These are phyloP conservation scores for Metschnikowia proteae DNA, from an alignment of 805 yeast species.

Conservation along the genomic window DNA sequence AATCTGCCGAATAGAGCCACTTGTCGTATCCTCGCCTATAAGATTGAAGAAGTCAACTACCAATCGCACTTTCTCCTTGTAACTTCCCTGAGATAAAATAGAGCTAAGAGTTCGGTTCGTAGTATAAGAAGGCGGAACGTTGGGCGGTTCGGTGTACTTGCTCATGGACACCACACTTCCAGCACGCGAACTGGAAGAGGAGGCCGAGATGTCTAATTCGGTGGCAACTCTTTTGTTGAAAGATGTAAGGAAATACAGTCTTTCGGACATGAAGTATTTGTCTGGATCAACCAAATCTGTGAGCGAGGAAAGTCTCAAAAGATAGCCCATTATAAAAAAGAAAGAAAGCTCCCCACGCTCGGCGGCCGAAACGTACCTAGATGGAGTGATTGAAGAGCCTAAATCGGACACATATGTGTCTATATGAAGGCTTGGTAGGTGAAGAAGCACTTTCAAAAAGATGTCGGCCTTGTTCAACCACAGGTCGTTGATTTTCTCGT, in stretches of 20 bases:
- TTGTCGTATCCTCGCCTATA: constrained; percentile 2
- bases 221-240: constrained; percentile 13
- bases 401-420: constrained; percentile 9
- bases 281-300: constrained; percentile 9
- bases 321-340: constrained; percentile 12
- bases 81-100: constrained; percentile 15
- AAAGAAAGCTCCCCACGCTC: constrained; percentile 18
- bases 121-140: background rate
- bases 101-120: constrained; percentile 9
- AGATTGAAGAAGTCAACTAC: constrained; percentile 13
- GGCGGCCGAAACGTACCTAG: constrained; percentile 5
- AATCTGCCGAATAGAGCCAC: constrained; percentile 11
- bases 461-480: constrained; percentile 12
- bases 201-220: constrained; percentile 16
- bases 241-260: constrained; percentile 10
- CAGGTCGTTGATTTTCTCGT: constrained; percentile 7
- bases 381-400: background rate
- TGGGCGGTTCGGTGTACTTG: background rate
- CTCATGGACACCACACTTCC: constrained; percentile 15
- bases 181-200: constrained; percentile 15
- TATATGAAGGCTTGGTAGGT: constrained; percentile 15
- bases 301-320: constrained; percentile 11
- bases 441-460: constrained; percentile 12
- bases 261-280: constrained; percentile 7
- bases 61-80: constrained; percentile 16